A percentile compares a stretch with the other conserved stretches of the same genome.
Evolutionary conservation across 2,329 filamentous ascomycete species (phyloP).

Genomic region (Diaporthe caulivora): DNA sequence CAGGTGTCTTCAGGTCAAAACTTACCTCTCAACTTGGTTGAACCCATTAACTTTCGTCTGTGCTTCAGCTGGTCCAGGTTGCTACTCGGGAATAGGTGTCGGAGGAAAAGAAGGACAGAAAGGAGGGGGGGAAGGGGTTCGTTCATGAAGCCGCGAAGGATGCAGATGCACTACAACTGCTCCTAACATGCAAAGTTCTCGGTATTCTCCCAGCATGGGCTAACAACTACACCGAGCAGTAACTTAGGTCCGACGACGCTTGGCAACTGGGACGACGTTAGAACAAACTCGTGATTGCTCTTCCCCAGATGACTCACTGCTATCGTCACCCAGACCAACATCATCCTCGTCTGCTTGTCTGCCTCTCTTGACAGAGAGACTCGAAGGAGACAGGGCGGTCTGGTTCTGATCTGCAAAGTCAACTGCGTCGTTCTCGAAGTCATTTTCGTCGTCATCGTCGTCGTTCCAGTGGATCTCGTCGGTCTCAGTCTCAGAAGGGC

Average conservation of each 20-base stretch:
- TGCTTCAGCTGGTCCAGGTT: constrained; percentile 31
- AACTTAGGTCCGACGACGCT: constrained; percentile 60
- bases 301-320: constrained; percentile 44
- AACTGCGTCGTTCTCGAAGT: constrained; percentile 42
- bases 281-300: constrained; percentile 34
- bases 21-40: constrained; percentile 34
- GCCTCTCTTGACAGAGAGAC: constrained; percentile 48
- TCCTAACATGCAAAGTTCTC: background rate
- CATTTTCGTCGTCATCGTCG: constrained; percentile 50
- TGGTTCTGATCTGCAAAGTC: constrained; percentile 42
- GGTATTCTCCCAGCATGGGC: constrained; percentile 20
- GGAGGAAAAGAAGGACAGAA: background rate
- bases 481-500: constrained; percentile 31
- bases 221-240: constrained; percentile 20
- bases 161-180: constrained; percentile 41
- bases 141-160: background rate
- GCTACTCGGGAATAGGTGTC: background rate
- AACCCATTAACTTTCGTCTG: background rate
- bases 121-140: background rate
- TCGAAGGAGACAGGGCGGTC: constrained; percentile 43
- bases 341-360: constrained; percentile 48
- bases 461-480: constrained; percentile 54
- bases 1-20: constrained; percentile 9
- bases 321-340: constrained; percentile 54
- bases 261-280: constrained; percentile 58